Base-by-base conservation (phyloP, 179 eudicot species). In the Corrigiola litoralis region DNA sequence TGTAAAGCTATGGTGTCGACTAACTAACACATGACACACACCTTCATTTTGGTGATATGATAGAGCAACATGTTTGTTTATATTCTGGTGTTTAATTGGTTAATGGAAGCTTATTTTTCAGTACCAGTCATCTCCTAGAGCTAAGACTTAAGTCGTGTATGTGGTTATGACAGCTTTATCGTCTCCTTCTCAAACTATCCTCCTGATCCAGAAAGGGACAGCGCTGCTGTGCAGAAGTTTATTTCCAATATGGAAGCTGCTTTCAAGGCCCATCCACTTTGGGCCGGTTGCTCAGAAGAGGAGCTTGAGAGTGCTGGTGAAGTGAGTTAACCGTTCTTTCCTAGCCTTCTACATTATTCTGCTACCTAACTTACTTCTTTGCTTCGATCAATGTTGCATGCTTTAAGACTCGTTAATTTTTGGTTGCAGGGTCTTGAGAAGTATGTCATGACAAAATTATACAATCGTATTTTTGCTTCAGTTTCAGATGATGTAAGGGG, bases 271-370 rank as follows among this genome's bases (percentile, higher is more conserved):
- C 98, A 92, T 75, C 73, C 97, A 9, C 97, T 92, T 65, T 92
- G 98, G 98, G 88, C 89, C 32, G 89, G 89, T 66, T 84, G 95
- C 64, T 87, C 95, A 34, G 97, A 92, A 73, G 98, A 90, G 75
- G 98, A 92, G 74, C 80, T 92, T 61, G 98, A 92, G 47, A 85
- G 95, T 71, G 97, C 98, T 44, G 97, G 94, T 74, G 98, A 92
- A 73, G 98, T 91, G 75, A 83, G 97, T 85, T 27, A 12, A 41
- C 42, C 45, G 65, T 67, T 33, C 52, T 48, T 16, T 49, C 66
- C 56, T 84, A 68, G 60, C 47, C 36, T 61, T 49, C n/a, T 4
- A 13, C 40, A 41, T 20, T 17, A 4, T 66, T 1, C 20, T 51
- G n/a, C 55, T 44, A 41, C 17, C 42, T 23, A 17, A 36, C 4